Evolutionary conservation across 176 grass and related monocot genomes (phyloP).

Genomic region (Aegilops tauschii): DNA sequence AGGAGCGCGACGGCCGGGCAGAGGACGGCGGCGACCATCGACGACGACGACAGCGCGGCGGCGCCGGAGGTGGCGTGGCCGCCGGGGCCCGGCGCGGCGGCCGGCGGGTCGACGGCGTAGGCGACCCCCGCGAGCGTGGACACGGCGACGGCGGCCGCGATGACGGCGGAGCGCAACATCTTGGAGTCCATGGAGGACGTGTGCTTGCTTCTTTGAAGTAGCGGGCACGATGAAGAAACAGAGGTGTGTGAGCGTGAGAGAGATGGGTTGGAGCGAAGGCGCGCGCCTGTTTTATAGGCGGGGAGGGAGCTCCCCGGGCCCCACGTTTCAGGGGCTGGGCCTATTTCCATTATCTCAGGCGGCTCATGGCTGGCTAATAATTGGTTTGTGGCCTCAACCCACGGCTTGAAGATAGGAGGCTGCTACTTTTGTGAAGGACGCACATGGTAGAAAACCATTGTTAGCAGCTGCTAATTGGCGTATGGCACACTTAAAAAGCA

Average conservation of each 20-base stretch:
- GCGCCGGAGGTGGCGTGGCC: constrained; percentile 65
- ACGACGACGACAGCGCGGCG: constrained; percentile 35
- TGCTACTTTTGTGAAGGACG: constrained; percentile 16
- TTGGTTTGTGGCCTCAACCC: not conserved
- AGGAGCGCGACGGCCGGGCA: constrained; percentile 67
- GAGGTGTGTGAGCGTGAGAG: not conserved
- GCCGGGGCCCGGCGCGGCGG: constrained; percentile 42
- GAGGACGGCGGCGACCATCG: constrained; percentile 54
- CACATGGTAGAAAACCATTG: not conserved
- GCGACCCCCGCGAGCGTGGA: constrained; percentile 44
- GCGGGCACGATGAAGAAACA: not conserved
- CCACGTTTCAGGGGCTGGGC: constrained; percentile 31
- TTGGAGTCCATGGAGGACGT: constrained; percentile 38
- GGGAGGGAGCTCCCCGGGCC: not conserved
- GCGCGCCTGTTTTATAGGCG: constrained; percentile 23
- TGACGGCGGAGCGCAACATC: constrained; percentile 22
- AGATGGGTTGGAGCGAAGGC: not conserved
- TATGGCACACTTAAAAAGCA: not conserved
- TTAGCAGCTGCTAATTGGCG: not conserved
- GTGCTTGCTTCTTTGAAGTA: not conserved
- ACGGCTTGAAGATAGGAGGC: constrained; percentile 12
- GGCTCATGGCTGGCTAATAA: constrained; percentile 4
- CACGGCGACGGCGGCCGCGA: constrained; percentile 34
- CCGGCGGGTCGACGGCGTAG: constrained; percentile 36
- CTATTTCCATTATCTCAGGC: constrained; percentile 24